Evolutionary conservation across 352 stramenopile species (phyloP).

Genomic region (Phytophthora hibernalis): DNA sequence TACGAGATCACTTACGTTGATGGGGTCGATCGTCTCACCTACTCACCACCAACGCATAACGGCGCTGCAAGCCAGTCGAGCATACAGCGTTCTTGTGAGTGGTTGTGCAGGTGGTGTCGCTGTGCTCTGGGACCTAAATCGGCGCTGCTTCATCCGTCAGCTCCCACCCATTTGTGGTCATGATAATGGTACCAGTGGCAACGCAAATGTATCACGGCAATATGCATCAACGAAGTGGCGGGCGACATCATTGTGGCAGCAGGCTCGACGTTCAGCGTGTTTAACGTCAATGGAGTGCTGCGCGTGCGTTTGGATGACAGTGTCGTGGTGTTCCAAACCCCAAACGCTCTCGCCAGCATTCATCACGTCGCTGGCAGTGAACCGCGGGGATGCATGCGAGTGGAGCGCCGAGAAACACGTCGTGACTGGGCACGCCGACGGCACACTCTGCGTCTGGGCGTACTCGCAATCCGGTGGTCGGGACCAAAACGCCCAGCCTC

Average conservation of each 20-base stretch:
- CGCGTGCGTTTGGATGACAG: constrained; percentile 59
- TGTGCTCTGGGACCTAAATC: constrained; percentile 80
- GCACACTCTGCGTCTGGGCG: constrained; percentile 68
- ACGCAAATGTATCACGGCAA: constrained; percentile 37
- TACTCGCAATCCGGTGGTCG: constrained; percentile 52
- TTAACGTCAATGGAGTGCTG: constrained; percentile 70
- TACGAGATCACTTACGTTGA: constrained; percentile 47
- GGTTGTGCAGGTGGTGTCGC: constrained; percentile 60
- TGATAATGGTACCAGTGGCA: neutral
- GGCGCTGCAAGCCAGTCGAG: constrained; percentile 59
- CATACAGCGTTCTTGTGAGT: constrained; percentile 72
- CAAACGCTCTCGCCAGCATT: constrained; percentile 34
- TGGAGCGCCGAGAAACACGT: constrained; percentile 71
- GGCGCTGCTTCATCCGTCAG: constrained; percentile 58
- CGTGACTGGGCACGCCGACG: constrained; percentile 70
- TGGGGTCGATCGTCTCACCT: constrained; percentile 55
- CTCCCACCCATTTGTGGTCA: constrained; percentile 36
- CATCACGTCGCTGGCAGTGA: constrained; percentile 61
- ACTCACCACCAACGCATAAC: constrained; percentile 52
- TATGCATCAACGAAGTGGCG: constrained; percentile 72
- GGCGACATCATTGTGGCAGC: constrained; percentile 67
- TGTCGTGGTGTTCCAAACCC: constrained; percentile 55
- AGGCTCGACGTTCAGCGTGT: constrained; percentile 63
- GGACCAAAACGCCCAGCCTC: constrained; percentile 8
- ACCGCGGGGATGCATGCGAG: constrained; percentile 56